These are phyloP conservation scores for Apiospora saccharicola DNA, from an alignment of 2,329 filamentous ascomycete genomes.

Conservation along the genomic window DNA sequence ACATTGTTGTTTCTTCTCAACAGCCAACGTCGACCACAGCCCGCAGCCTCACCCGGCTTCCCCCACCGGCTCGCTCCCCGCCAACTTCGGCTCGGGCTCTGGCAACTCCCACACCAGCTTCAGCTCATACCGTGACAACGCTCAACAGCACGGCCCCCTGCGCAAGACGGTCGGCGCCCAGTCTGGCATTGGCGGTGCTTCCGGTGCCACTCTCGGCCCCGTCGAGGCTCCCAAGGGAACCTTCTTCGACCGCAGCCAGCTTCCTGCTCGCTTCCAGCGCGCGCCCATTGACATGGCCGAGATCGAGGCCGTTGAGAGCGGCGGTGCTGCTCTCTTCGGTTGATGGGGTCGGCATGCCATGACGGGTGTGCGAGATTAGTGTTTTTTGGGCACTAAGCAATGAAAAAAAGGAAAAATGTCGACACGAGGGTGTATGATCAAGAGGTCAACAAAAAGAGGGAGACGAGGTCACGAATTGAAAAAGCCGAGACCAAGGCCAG, in stretches of 20 bases:
- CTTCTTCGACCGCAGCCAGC: slow-evolving; percentile 88
- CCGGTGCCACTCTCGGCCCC: slow-evolving; percentile 76
- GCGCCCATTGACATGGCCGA: slow-evolving; percentile 77
- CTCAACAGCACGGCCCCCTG: slow-evolving; percentile 80
- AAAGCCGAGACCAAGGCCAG: not conserved
- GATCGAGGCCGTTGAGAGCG: slow-evolving; percentile 96
- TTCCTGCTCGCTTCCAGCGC: slow-evolving; percentile 84
- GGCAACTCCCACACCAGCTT: slow-evolving; percentile 66
- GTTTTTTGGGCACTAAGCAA: slow-evolving; percentile 2
- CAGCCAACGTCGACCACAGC: slow-evolving; percentile 76
- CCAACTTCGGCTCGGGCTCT: slow-evolving; percentile 50
- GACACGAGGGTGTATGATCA: slow-evolving; percentile 11
- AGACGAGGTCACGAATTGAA: not conserved
- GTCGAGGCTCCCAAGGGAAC: slow-evolving; percentile 75
- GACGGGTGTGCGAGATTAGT: slow-evolving; percentile 8
- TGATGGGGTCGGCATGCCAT: slow-evolving; percentile 40
- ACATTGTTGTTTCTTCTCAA: slow-evolving; percentile 28
- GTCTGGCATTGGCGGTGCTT: slow-evolving; percentile 60
- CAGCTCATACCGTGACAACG: slow-evolving; percentile 79
- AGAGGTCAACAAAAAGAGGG: not conserved
- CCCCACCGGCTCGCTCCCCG: slow-evolving; percentile 69
- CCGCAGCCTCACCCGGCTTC: slow-evolving; percentile 78
- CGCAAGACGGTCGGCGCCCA: slow-evolving; percentile 59
- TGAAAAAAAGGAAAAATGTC: not conserved
- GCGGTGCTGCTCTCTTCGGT: slow-evolving; percentile 72